Evolutionary conservation across 2,329 filamentous ascomycete genomes (phyloP).

Genomic region (Monosporascus sp.): DNA sequence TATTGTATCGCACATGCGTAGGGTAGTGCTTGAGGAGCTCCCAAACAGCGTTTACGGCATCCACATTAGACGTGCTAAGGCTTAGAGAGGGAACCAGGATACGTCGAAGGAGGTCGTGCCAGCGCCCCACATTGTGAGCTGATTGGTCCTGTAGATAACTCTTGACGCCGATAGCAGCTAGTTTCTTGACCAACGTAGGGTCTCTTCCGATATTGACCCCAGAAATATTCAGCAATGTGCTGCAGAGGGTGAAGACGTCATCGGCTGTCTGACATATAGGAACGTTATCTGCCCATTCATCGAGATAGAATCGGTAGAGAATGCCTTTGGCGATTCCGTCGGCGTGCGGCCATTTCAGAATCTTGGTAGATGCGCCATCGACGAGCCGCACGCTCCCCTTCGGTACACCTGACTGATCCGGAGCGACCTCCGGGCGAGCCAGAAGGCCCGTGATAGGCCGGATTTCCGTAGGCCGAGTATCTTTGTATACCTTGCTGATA

Average conservation of each 20-base stretch:
- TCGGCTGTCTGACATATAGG: slow-evolving; percentile 87
- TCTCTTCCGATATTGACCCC: slow-evolving; percentile 90
- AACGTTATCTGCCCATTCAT: slow-evolving; percentile 92
- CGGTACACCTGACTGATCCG: slow-evolving; percentile 61
- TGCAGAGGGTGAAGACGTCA: slow-evolving; percentile 83
- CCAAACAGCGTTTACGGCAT: slow-evolving; percentile 81
- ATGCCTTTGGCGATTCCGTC: slow-evolving; percentile 74
- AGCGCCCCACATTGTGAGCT: slow-evolving; percentile 65
- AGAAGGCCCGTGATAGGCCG: slow-evolving; percentile 28
- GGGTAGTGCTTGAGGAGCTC: slow-evolving; percentile 76
- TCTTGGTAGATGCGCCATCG: slow-evolving; percentile 58
- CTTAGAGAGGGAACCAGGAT: slow-evolving; percentile 86
- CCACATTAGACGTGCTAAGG: slow-evolving; percentile 77
- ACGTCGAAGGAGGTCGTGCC: slow-evolving; percentile 79
- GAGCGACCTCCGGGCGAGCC: slow-evolving; percentile 36
- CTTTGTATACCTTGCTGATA: slow-evolving; percentile 65
- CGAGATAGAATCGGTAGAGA: slow-evolving; percentile 94
- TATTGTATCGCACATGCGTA: slow-evolving; percentile 70
- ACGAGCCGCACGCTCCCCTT: slow-evolving; percentile 65
- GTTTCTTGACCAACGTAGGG: slow-evolving; percentile 68
- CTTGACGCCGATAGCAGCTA: slow-evolving; percentile 78
- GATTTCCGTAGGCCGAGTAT: slow-evolving; percentile 28
- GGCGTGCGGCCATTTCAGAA: slow-evolving; percentile 77
- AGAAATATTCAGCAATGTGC: slow-evolving; percentile 77
- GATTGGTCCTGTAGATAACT: slow-evolving; percentile 69